phyloP scores from a whole-genome alignment of 768 basidiomycete species.

The Boletus rex-veris region DNA sequence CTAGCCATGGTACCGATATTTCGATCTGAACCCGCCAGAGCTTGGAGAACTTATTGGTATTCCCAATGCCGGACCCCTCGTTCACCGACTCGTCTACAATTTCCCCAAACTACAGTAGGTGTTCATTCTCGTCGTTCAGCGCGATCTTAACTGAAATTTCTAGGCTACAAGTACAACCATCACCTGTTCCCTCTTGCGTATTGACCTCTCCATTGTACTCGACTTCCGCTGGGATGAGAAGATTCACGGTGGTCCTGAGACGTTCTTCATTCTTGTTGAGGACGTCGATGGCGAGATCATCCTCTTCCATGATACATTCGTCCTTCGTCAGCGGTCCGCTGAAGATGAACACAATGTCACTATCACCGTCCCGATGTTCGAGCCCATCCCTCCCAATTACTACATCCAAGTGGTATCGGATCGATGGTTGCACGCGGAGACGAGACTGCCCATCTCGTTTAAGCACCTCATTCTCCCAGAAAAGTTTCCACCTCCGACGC shows the following conservation, averaged over 20 bases:
- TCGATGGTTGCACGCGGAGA: conserved; percentile 94
- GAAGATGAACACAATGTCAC: conserved; percentile 94
- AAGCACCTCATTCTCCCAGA: conserved; percentile 97
- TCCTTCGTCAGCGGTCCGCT: conserved; percentile 88
- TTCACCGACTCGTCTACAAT: conserved; percentile 89
- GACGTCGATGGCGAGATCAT: conserved; percentile 97
- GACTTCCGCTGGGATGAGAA: conserved; percentile 99
- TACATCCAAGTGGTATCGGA: conserved; percentile 95
- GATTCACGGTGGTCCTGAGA: conserved; percentile 83
- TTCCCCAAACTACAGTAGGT: conserved; percentile 92
- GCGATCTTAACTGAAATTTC: not conserved
- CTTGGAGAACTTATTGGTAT: conserved; percentile 94
- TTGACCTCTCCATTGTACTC: conserved; percentile 93
- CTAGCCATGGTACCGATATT: conserved; percentile 95
- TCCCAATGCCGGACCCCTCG: conserved; percentile 87
- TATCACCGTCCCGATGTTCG: conserved; percentile 93
- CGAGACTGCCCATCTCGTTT: conserved; percentile 92
- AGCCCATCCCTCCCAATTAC: conserved; percentile 97
- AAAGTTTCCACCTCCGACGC: conserved; percentile 91
- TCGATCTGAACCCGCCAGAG: conserved; percentile 87
- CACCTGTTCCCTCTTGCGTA: conserved; percentile 85
- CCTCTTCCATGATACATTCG: conserved; percentile 91
- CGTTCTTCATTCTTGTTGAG: conserved; percentile 92
- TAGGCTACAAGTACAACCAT: conserved; percentile 91
- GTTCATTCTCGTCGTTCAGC: not conserved